Base-by-base conservation (phyloP, 805 yeast genomes). In the Candida pseudofarinosa region DNA sequence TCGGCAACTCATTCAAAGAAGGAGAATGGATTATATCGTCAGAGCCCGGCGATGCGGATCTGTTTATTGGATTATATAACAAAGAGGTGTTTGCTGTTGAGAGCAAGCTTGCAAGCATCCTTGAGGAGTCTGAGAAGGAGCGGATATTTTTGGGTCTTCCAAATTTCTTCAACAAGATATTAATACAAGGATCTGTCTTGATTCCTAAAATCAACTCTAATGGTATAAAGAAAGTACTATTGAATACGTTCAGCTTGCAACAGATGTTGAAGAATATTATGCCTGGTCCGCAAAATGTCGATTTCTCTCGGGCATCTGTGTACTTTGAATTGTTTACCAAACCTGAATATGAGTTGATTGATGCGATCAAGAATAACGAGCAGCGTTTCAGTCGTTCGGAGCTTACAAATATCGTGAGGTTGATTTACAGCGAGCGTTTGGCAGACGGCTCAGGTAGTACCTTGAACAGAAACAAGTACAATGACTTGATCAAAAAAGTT, bases 211-310 rank as follows among this genome's bases (percentile, higher is more conserved):
- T 83, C 52, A 83, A 81, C 56, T 62, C 63, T 15, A 71, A 74
- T 46, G 90, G 91, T 28, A 69, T 83, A 42, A 74, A 76, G 50
- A 74, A 77, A 49, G 64, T 85, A 46, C 63, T 78, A 45, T 67
- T 79, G 50, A 84, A 84, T 55, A 77, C 85, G 16, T 69, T 79
- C 40, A 80, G 84, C 0, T 60, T 84, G 35, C 88, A 82, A 61
- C 90, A 84, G 56, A 77, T 81, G 75, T 69, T 85, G 43, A 72
- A 85, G 45, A 79, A 77, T 45, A 71, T 83, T 28, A 72, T 77
- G 55, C 55, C 60, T 18, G 68, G 71, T 45, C 80, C 83, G 0
- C 74, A 73, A 32, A 67, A 66, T 15, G 79, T 81, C 12, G 75
- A 79, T 46, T 81, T 83, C 53, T 56, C 70, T 18, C 61, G 69